Evolutionary conservation across 2,329 filamentous ascomycete genomes (phyloP).

Genomic region (Ascocoryne sarcoides): DNA sequence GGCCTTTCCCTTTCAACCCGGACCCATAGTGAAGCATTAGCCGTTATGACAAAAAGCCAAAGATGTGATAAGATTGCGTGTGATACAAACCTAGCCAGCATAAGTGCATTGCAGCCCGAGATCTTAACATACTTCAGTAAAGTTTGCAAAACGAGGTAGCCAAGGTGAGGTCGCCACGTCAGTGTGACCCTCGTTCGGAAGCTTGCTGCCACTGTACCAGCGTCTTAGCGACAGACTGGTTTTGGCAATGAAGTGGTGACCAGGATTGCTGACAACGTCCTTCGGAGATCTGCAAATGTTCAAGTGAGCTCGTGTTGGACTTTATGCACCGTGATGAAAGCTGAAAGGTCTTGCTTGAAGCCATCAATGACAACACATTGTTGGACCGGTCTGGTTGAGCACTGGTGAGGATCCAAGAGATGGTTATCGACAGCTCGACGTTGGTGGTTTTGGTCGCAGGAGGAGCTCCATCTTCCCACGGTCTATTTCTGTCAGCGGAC

Average conservation of each 20-base stretch:
- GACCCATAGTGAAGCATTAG: conserved; percentile 2
- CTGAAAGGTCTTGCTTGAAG: conserved; percentile 14
- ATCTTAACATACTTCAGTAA: conserved; percentile 15
- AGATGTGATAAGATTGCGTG: conserved; percentile 15
- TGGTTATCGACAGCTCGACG: conserved; percentile 13
- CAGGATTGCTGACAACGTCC: conserved; percentile 3
- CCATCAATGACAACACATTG: conserved; percentile 26
- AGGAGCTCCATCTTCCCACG: conserved; percentile 18
- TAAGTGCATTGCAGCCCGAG: conserved; percentile 16
- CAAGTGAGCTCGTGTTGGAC: conserved; percentile 17
- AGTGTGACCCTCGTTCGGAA: conserved; percentile 20
- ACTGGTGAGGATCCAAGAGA: conserved; percentile 11
- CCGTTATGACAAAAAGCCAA: conserved; percentile 15
- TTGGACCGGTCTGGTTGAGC: background rate
- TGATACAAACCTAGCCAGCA: conserved; percentile 9
- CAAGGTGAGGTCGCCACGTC: conserved; percentile 28
- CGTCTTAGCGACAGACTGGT: conserved; percentile 18
- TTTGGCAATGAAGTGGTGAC: conserved; percentile 17
- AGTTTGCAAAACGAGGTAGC: conserved; percentile 16
- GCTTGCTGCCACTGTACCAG: conserved; percentile 9
- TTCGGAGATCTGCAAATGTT: conserved; percentile 18
- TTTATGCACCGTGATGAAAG: conserved; percentile 22
- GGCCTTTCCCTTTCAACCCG: conserved; percentile 3
- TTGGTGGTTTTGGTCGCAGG: conserved; percentile 14
- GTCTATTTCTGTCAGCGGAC: conserved; percentile 23